phyloP scores from a whole-genome alignment of 108 stramenopile species.

The Pseudonitzschia pungens region DNA sequence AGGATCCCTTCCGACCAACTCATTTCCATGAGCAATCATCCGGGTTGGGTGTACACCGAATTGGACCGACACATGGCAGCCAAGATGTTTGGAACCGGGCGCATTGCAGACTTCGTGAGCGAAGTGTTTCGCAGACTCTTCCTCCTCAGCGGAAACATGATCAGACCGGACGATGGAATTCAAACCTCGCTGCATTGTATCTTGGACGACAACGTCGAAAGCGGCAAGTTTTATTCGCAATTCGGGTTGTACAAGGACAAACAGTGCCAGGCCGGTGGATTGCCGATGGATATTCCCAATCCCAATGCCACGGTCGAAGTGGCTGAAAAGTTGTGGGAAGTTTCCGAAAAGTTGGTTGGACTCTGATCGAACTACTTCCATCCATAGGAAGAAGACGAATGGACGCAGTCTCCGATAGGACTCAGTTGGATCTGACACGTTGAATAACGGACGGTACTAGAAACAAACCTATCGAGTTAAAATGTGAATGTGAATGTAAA shows the following conservation, averaged over 20 bases:
- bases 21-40: slow-evolving; percentile 30
- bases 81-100: slow-evolving; percentile 18
- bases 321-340: slow-evolving; percentile 36
- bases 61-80: slow-evolving; percentile 21
- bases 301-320: slow-evolving; percentile 27
- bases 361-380: not conserved
- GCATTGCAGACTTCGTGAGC: not conserved
- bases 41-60: slow-evolving; percentile 31
- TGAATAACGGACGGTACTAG: no score
- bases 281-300: slow-evolving; percentile 26
- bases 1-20: slow-evolving; percentile 28
- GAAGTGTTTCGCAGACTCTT: slow-evolving; percentile 9
- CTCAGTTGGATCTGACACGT: no score
- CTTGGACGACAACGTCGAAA: slow-evolving; percentile 30
- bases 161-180: slow-evolving; percentile 22
- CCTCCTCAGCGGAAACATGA: slow-evolving; percentile 27
- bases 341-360: slow-evolving; percentile 32
- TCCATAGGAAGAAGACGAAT: no score
- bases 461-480: no score
- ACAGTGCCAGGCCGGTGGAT: slow-evolving; percentile 20
- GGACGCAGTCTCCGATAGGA: no score
- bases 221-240: slow-evolving; percentile 33
- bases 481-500: no score
- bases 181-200: slow-evolving; percentile 32
- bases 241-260: slow-evolving; percentile 31